Percentiles rank a stretch among this genome's conserved stretches.
Conservation (phyloP, 176 grass and related monocot species). For the Pharus latifolius region DNA sequence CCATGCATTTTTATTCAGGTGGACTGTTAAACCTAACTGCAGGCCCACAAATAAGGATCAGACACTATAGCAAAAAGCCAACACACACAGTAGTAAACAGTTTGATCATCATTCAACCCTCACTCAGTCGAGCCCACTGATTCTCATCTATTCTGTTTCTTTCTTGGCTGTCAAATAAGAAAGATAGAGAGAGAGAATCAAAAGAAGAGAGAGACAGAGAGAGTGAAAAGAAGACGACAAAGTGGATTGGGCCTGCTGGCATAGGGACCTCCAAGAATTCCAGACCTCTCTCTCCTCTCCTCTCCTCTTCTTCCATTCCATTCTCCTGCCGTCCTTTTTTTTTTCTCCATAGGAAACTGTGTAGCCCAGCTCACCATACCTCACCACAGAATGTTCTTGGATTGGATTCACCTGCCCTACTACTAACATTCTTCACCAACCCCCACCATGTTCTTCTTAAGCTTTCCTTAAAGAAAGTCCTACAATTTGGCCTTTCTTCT, state of each 20-base stretch:
- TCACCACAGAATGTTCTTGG: constrained; percentile 35
- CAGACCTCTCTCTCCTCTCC: background rate
- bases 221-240: constrained; percentile 2
- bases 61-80: background rate
- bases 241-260: constrained; percentile 4
- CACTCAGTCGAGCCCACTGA: too few species aligned
- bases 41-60: background rate
- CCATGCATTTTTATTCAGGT: too few species aligned
- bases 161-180: background rate
- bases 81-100: background rate
- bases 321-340: background rate
- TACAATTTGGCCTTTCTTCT: background rate
- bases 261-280: background rate
- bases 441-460: background rate
- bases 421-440: constrained; percentile 25
- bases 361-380: background rate
- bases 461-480: background rate
- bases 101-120: background rate
- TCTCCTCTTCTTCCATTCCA: background rate
- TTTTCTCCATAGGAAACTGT: constrained; percentile 13
- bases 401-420: background rate
- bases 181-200: background rate
- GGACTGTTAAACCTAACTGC: background rate
- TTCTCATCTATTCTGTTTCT: background rate
- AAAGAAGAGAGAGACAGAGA: background rate